Evolutionary conservation across 148 eudicot species (phyloP), one percentile per base, ranked within the genome.

Genomic region (Hydrangea macrophylla): DNA sequence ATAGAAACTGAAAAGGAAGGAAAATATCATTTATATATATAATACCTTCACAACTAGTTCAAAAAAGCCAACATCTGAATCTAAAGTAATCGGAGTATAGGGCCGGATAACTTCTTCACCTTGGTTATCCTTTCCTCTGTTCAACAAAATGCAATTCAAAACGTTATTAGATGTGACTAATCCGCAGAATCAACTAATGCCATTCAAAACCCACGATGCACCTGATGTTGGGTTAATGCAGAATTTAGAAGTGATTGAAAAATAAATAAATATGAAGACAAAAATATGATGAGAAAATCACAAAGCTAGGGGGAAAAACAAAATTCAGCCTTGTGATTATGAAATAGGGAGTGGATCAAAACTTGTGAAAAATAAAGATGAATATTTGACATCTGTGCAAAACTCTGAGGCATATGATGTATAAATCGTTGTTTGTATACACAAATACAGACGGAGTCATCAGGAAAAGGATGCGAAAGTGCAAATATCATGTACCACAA

Each of bases 41-140:
- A 2, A 22, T 48, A 81, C 81, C 84, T 81, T 81, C 0, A 81
- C 74, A 58, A 71, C 70, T 39, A 81, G 71, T 22, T 81, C 84
- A 59, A 81, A 81, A 66, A 77, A 74, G 9, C 81, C 81, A 24
- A 28, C 40, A 70, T 77, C 70, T 0, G 76, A 67, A 73, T 81
- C 79, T 59, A 77, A 68, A 56, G 81, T 81, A 51, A 74, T 77
- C 23, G 84, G 84, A 42, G 81, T 81, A 60, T 81, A 81, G 20
- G 84, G 74, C 60, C 58, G 70, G 24, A 74, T 67, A 58, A 81
- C 70, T 67, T 67, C 69, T 63, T 74, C 58, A 36, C 74, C 81
- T 68, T 74, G 53, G 40, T 40, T 63, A 27, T 81, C 81, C 30
- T 60, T 81, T 74, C 84, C 84, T 76, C 79, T 81, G 60, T 20